Base-by-base conservation (phyloP, 1,139 yeast genomes). In the Trichomonascaceae sp. region DNA sequence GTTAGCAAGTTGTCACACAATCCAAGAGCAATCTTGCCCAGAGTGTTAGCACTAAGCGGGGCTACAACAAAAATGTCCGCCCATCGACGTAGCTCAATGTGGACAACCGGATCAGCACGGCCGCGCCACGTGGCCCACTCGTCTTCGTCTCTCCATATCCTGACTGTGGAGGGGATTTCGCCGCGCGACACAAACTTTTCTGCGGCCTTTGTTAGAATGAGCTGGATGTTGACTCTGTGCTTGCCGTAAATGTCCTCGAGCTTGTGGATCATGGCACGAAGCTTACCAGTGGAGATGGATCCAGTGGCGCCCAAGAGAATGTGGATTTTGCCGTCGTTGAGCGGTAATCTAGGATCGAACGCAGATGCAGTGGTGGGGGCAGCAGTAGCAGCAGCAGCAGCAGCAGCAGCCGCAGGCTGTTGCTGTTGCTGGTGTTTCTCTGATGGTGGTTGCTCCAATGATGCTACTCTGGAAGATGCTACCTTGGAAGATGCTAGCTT, bases 61-160 rank as follows among this genome's bases (percentile, higher is more conserved):
- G 93, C 93, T 35, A 87, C 78, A 26, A 85, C 68, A 35, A 87
- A 64, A 22, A 87, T 76, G 58, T 87, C 95, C 0, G 96, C 97
- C 97, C 97, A 87, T 47, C 94, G 71, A 45, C 96, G 72, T 40
- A 87, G 65, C 59, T 87, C 96, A 48, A 85, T 85, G 56, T 87
- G 96, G 44, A 87, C 64, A 18, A 85, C 95, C 1, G 96, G 95
- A 57, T 85, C 96, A 33, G 84, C 71, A 44, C 96, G 69, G 31
- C 68, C 63, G 48, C 71, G 69, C 96, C 96, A 85, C 3, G 84
- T 76, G 31, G 64, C 67, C 96, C 96, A 87, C 58, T 87, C 97
- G 54, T 87, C 97, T 31, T 69, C 64, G 54, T 87, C 95, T 49
- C 81, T 69, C 96, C 96, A 87, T 6, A 84, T 68, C 35, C 76